These are phyloP conservation scores for Hortaea werneckii DNA, from an alignment of 2,329 filamentous ascomycete genomes.

Conservation along the genomic window DNA sequence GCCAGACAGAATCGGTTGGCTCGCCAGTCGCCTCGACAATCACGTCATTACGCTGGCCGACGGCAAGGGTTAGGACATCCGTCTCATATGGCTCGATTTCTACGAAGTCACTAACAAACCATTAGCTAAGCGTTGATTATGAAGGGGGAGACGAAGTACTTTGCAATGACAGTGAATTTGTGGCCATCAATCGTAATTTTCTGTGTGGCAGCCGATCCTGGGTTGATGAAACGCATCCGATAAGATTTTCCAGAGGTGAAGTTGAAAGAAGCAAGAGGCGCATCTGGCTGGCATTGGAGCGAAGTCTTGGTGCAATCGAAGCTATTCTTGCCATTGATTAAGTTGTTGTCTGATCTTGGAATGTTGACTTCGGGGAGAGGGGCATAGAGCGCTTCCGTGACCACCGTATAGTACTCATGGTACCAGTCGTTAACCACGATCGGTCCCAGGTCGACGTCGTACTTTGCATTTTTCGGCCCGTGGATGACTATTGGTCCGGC, in stretches of 20 bases:
- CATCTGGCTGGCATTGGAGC: conserved; percentile 14
- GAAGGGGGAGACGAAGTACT: conserved; percentile 5
- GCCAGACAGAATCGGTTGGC: conserved; percentile 23
- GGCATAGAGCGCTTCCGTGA: conserved; percentile 12
- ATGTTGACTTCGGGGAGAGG: conserved; percentile 16
- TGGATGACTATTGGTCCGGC: conserved; percentile 23
- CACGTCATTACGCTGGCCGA: conserved; percentile 33
- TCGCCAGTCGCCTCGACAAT: conserved; percentile 26
- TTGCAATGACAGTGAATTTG: conserved; percentile 32
- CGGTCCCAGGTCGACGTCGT: conserved; percentile 23
- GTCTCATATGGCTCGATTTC: conserved; percentile 31
- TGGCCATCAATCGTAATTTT: conserved; percentile 37
- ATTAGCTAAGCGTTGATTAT: background rate
- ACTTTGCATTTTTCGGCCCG: conserved; percentile 16
- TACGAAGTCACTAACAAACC: conserved; percentile 25
- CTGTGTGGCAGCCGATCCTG: conserved; percentile 28
- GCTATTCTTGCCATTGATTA: conserved; percentile 26
- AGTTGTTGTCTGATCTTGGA: conserved; percentile 19
- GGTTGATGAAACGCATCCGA: conserved; percentile 32
- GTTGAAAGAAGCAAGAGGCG: conserved; percentile 26
- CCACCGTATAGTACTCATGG: conserved; percentile 24
- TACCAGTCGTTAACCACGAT: conserved; percentile 22
- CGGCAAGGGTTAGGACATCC: conserved; percentile 28
- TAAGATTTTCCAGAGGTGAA: conserved; percentile 32
- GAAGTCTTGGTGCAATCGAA: conserved; percentile 20